Evolutionary conservation across 805 yeast species (phyloP), one percentile per base, ranked within the genome.

Genomic region (Sugiyamaella lignohabitans): DNA sequence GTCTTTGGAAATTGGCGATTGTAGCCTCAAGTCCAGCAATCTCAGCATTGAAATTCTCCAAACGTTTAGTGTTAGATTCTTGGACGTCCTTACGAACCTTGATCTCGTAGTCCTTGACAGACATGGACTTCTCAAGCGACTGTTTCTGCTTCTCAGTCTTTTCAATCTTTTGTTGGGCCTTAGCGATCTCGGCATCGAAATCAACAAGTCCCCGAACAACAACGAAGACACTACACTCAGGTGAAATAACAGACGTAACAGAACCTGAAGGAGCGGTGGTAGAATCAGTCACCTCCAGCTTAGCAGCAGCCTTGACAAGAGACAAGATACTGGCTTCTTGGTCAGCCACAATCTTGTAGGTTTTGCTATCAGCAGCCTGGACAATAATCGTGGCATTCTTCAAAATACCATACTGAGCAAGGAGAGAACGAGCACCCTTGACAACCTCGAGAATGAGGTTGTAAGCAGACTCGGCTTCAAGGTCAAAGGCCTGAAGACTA

Each of bases 121-220:
- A 63, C 56, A 87, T 78, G 42, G 82, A 75, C 69, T 87, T 91
- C 55, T 80, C 79, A 51, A 86, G 74, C 60, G 77, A 75, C 53
- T 73, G 74, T 60, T 78, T 75, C 53, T 78, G 69, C 58, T 78
- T 81, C 56, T 70, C 66, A 38, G 82, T 77, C 66, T 82, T 84
- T 50, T 66, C 75, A 59, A 89, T 74, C 72, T 85, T 91, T 75
- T 79, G 79, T 59, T 72, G 66, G 34, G 88, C 93, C 75, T 91
- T 93, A 57, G 72, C 62, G 59, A 93, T 85, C 71, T 93, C 98
- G 47, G 84, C 84, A 59, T 88, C 97, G 57, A 89, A 77, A 66
- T 91, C 97, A 56, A 93, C 81, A 63, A 84, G 89, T 46, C 98
- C 98, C 74, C 87, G 89, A 48, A 91, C 96, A 64, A 93, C 74